Conservation (phyloP, 139 green algal species). For the Protoeuglena noctilucae region DNA sequence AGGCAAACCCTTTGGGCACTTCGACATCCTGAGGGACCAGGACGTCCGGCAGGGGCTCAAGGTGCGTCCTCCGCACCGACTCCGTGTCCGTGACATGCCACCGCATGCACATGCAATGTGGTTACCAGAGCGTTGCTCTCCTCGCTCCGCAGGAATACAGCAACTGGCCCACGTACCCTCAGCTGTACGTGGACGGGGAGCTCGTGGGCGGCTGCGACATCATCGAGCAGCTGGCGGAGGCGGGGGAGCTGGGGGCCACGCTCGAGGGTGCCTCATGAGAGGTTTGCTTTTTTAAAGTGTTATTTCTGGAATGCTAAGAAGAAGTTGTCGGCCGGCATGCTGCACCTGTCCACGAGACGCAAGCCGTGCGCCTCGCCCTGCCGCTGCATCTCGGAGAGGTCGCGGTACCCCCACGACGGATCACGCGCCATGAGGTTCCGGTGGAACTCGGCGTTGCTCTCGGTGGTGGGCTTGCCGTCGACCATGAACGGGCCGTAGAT, state of each 20-base stretch:
- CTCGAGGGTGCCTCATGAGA: conserved; percentile 55
- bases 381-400: conserved; percentile 20
- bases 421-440: conserved; percentile 16
- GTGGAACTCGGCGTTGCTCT: conserved; percentile 35
- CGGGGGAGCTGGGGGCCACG: conserved; percentile 50
- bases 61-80: neutral
- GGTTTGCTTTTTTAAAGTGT: too few species aligned
- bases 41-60: conserved; percentile 23
- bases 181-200: conserved; percentile 77
- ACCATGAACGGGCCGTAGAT: conserved; percentile 39
- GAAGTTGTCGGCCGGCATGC: conserved; percentile 48
- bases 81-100: too few species aligned
- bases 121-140: neutral
- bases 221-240: conserved; percentile 68
- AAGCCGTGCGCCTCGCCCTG: conserved; percentile 17
- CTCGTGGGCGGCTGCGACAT: conserved; percentile 96
- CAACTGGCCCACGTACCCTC: conserved; percentile 74
- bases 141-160: conserved; percentile 18
- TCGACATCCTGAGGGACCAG: conserved; percentile 92
- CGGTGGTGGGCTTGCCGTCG: conserved; percentile 19
- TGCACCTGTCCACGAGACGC: conserved; percentile 4
- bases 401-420: conserved; percentile 35
- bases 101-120: too few species aligned
- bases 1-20: conserved; percentile 45
- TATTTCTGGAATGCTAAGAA: conserved; percentile 23